These are phyloP conservation scores for Graphilbum fragrans DNA, from an alignment of 2,329 filamentous ascomycete species.

Conservation along the genomic window DNA sequence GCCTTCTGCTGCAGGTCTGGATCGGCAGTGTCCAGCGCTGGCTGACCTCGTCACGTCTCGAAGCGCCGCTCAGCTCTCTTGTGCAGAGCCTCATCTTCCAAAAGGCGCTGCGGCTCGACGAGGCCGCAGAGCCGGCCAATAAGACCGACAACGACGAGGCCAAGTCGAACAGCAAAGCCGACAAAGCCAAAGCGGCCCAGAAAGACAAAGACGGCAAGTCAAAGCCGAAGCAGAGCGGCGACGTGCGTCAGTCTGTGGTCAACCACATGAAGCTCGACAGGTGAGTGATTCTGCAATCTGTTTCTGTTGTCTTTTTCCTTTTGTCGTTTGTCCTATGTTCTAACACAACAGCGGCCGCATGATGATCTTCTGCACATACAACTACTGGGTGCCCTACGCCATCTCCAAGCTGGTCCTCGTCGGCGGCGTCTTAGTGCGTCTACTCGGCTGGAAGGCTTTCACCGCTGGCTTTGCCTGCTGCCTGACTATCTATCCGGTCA, in stretches of 20 bases:
- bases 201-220: neutral
- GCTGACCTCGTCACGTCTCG: conserved; percentile 20
- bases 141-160: neutral
- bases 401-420: conserved; percentile 20
- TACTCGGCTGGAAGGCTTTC: conserved; percentile 21
- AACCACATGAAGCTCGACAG: conserved; percentile 24
- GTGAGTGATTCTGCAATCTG: conserved; percentile 6
- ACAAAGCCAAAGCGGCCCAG: neutral
- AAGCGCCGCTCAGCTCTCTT: conserved; percentile 18
- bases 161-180: neutral
- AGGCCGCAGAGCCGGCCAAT: conserved; percentile 14
- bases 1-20: conserved; percentile 18
- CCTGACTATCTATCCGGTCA: conserved; percentile 16
- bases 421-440: conserved; percentile 16
- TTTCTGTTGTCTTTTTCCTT: too few species aligned
- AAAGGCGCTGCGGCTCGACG: conserved; percentile 22
- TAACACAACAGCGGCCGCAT: conserved; percentile 14
- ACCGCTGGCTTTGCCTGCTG: conserved; percentile 17
- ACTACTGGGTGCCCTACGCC: conserved; percentile 21
- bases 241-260: conserved; percentile 20
- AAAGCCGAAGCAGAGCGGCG: conserved; percentile 7
- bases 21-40: conserved; percentile 19
- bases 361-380: conserved; percentile 18
- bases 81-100: conserved; percentile 22
- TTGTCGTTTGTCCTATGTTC: neutral